These are phyloP conservation scores for Termitomyces sp. DNA, from an alignment of 768 basidiomycete genomes.

Conservation along the genomic window DNA sequence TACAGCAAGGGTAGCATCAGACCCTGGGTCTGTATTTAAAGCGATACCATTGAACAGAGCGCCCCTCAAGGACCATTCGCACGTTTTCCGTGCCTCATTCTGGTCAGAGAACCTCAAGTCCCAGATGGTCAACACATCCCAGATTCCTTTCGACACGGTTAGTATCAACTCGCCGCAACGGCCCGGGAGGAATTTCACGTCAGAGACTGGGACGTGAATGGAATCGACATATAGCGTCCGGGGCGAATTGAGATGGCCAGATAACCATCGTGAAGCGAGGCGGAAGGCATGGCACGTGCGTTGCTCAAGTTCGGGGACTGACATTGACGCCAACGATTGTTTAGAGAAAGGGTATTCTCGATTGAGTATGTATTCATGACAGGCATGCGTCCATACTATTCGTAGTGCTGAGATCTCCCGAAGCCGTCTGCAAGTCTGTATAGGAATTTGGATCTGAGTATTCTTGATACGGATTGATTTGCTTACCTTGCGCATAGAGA, in stretches of 20 bases:
- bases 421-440: conserved; percentile 48
- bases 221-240: conserved; percentile 21
- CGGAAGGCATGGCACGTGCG: conserved; percentile 36
- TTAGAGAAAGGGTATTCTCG: conserved; percentile 47
- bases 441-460: neutral
- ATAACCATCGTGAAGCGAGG: conserved; percentile 47
- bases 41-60: conserved; percentile 47
- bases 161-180: conserved; percentile 37
- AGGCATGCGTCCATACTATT: conserved; percentile 53
- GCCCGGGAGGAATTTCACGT: conserved; percentile 49
- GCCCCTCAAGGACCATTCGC: conserved; percentile 50
- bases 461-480: neutral
- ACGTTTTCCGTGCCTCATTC: conserved; percentile 21
- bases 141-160: conserved; percentile 53
- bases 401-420: conserved; percentile 36
- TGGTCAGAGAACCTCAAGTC: conserved; percentile 20
- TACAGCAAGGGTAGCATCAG: conserved; percentile 45
- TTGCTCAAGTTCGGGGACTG: conserved; percentile 37
- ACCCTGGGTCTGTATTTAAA: conserved; percentile 39
- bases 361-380: conserved; percentile 33
- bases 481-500: conserved; percentile 36
- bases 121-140: conserved; percentile 56
- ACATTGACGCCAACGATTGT: conserved; percentile 26
- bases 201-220: conserved; percentile 38
- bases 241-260: conserved; percentile 8